These are phyloP conservation scores for Phialophora expanda DNA, from an alignment of 2,329 filamentous ascomycete genomes.

Conservation along the genomic window DNA sequence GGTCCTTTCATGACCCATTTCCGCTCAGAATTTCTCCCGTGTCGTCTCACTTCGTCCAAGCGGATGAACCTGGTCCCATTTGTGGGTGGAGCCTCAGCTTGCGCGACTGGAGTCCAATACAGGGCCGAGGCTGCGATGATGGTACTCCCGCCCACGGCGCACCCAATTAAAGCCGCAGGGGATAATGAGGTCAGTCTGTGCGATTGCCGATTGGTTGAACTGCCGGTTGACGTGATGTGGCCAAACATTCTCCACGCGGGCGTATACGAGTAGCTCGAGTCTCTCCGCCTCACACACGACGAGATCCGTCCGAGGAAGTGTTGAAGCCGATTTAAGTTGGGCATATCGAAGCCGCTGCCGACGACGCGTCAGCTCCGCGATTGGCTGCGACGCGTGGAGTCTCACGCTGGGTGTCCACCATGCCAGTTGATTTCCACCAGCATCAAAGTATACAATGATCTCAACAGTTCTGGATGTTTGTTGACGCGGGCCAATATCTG, in stretches of 20 bases:
- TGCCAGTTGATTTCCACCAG: not conserved
- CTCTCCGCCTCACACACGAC: not conserved
- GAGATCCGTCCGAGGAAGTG: conserved; percentile 2
- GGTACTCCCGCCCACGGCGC: conserved; percentile 6
- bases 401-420: not conserved
- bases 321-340: not conserved
- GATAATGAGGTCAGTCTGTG: not conserved
- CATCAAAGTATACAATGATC: not conserved
- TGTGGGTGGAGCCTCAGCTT: conserved; percentile 31
- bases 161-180: conserved; percentile 2
- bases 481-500: conserved; percentile 8
- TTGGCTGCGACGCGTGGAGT: not conserved
- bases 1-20: conserved; percentile 70
- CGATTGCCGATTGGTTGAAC: conserved; percentile 12
- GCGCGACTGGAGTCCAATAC: conserved; percentile 12
- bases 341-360: conserved; percentile 2
- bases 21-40: conserved; percentile 51
- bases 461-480: conserved; percentile 7
- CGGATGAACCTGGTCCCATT: conserved; percentile 34
- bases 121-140: conserved; percentile 12
- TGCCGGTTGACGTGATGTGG: conserved; percentile 15
- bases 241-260: not conserved
- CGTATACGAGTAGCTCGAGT: conserved; percentile 11
- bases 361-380: conserved; percentile 1
- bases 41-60: conserved; percentile 40